phyloP scores from a whole-genome alignment of 345 rosid genomes.

The Camelina hispida region DNA sequence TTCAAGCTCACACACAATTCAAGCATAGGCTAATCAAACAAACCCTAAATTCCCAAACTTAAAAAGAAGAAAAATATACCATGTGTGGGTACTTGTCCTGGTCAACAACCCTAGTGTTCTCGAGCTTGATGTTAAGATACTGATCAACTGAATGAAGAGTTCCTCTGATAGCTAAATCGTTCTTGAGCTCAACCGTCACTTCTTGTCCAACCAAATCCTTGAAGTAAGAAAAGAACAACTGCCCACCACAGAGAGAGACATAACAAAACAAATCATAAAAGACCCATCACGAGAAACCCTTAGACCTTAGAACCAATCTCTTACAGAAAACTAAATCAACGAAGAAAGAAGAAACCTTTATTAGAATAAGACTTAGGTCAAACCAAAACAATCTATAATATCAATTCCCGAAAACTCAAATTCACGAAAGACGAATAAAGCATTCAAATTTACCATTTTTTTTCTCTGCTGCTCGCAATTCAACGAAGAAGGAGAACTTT shows the following conservation, averaged over 20 bases:
- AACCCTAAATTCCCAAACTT: conserved; percentile 21
- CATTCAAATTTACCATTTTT: conserved; percentile 35
- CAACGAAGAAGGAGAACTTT: conserved; percentile 18
- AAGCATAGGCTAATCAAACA: not conserved
- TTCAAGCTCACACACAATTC: not conserved
- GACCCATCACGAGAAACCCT: conserved; percentile 25
- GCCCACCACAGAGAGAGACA: conserved; percentile 34
- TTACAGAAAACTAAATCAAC: not conserved
- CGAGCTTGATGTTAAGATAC: conserved; percentile 98
- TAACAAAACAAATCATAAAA: not conserved
- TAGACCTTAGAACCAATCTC: conserved; percentile 23
- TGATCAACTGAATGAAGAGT: conserved; percentile 99
- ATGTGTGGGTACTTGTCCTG: conserved; percentile 99
- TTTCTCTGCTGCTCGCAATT: conserved; percentile 21
- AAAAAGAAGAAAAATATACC: conserved; percentile 50
- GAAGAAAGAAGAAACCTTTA: conserved; percentile 24
- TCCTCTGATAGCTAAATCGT: conserved; percentile 97
- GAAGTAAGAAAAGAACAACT: conserved; percentile 99
- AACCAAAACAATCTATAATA: not conserved
- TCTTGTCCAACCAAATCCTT: conserved; percentile 99
- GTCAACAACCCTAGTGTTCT: conserved; percentile 99
- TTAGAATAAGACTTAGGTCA: conserved; percentile 1
- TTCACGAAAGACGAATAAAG: not conserved
- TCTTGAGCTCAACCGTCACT: conserved; percentile 99
- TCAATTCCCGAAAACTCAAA: not conserved